Evolutionary conservation across 768 basidiomycete species (phyloP).

Genomic region (Hortiboletus campestris): DNA sequence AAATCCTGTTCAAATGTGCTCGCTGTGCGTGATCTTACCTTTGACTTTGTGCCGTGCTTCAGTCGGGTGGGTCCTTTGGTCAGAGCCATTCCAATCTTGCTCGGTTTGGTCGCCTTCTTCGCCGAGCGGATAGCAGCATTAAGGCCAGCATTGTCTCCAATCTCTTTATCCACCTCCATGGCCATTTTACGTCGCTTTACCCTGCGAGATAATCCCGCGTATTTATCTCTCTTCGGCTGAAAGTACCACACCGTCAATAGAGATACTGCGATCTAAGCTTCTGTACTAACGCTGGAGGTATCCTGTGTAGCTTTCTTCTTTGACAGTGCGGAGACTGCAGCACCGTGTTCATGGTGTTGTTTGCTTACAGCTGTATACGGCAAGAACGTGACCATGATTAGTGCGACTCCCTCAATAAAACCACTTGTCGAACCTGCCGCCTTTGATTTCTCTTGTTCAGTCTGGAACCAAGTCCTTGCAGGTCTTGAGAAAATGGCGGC

Average conservation of each 20-base stretch:
- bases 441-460: slow-evolving; percentile 73
- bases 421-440: slow-evolving; percentile 59
- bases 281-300: slow-evolving; percentile 40
- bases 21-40: slow-evolving; percentile 30
- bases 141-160: slow-evolving; percentile 51
- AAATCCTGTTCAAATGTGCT: slow-evolving; percentile 61
- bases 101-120: slow-evolving; percentile 73
- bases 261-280: background rate
- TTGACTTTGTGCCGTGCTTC: slow-evolving; percentile 34
- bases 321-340: slow-evolving; percentile 36
- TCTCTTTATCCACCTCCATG: slow-evolving; percentile 72
- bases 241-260: slow-evolving; percentile 4
- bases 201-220: slow-evolving; percentile 81
- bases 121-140: slow-evolving; percentile 81
- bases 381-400: background rate
- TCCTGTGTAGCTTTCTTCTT: slow-evolving; percentile 37
- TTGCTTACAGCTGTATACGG: slow-evolving; percentile 65
- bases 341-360: slow-evolving; percentile 63
- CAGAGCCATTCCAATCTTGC: slow-evolving; percentile 68
- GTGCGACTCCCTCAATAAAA: background rate
- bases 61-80: slow-evolving; percentile 33
- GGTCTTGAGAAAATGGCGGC: slow-evolving; percentile 91
- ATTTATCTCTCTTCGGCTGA: slow-evolving; percentile 75
- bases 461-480: slow-evolving; percentile 99
- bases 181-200: slow-evolving; percentile 87